Percentiles rank a stretch among this genome's conserved stretches.
Conservation (phyloP, 768 basidiomycete genomes). For the Suillus subluteus region DNA sequence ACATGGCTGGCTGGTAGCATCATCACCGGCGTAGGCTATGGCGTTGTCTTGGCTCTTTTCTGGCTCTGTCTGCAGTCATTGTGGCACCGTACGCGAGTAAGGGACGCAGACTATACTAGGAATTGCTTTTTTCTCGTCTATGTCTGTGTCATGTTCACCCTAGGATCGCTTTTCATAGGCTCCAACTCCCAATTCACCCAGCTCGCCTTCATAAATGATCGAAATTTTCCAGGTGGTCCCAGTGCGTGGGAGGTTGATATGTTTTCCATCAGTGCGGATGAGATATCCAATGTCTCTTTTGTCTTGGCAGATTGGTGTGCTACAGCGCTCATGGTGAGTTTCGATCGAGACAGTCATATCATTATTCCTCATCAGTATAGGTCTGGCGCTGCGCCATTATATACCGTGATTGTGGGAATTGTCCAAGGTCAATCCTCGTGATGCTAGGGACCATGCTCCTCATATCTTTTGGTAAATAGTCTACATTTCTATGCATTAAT, state of each 20-base stretch:
- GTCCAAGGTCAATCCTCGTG: conserved; percentile 20
- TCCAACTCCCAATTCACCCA: conserved; percentile 35
- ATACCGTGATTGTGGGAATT: conserved; percentile 24
- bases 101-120: conserved; percentile 16
- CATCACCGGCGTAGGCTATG: conserved; percentile 31
- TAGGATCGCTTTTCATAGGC: conserved; percentile 29
- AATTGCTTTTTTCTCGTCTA: conserved; percentile 30
- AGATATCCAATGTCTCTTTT: conserved; percentile 29
- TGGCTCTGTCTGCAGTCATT: conserved; percentile 28
- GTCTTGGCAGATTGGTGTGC: conserved; percentile 34
- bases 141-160: conserved; percentile 22
- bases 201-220: conserved; percentile 32
- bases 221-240: conserved; percentile 30
- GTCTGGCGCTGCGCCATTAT: conserved; percentile 36
- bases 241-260: conserved; percentile 27
- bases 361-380: conserved; percentile 9
- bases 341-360: neutral
- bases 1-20: conserved; percentile 33
- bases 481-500: neutral
- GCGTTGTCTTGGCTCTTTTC: conserved; percentile 28
- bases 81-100: conserved; percentile 21
- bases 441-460: conserved; percentile 29
- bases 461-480: conserved; percentile 26
- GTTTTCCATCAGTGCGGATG: conserved; percentile 31
- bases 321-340: conserved; percentile 28